Conservation (phyloP, 306 rosid species). For the Oxytropis ochrocephala region DNA sequence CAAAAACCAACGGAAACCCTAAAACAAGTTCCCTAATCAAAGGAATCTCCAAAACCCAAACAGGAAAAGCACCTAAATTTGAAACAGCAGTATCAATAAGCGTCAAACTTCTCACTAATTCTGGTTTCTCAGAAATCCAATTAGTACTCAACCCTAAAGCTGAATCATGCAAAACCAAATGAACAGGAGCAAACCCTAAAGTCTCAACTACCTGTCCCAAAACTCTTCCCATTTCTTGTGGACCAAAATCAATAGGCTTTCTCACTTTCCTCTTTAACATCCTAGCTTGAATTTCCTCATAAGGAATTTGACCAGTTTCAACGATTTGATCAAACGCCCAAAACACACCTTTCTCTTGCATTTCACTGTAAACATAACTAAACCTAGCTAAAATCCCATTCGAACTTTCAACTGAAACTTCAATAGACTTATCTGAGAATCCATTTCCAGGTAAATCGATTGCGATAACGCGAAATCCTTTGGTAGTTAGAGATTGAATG, state of each 20-base stretch:
- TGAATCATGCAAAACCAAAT: conserved; percentile 82
- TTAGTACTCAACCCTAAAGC: conserved; percentile 55
- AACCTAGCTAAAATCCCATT: conserved; percentile 67
- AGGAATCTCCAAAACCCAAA: conserved; percentile 55
- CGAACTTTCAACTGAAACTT: conserved; percentile 37
- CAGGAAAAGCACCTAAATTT: conserved; percentile 53
- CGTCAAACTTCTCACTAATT: conserved; percentile 63
- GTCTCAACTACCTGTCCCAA: conserved; percentile 69
- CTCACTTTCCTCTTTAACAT: conserved; percentile 44
- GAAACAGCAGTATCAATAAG: conserved; percentile 54
- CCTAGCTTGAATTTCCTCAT: conserved; percentile 59
- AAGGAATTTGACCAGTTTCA: conserved; percentile 90
- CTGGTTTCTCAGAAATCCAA: conserved; percentile 67
- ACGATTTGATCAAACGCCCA: conserved; percentile 94
- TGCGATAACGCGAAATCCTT: conserved; percentile 49
- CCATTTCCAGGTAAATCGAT: conserved; percentile 88
- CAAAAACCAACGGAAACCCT: conserved; percentile 46
- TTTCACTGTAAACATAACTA: conserved; percentile 55
- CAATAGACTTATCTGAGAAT: conserved; percentile 64
- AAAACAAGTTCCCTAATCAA: conserved; percentile 58
- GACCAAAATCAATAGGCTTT: conserved; percentile 57
- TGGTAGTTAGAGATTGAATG: conserved; percentile 32
- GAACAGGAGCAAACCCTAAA: conserved; percentile 66
- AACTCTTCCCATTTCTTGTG: conserved; percentile 60
- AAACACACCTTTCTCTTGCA: conserved; percentile 75